Base-by-base conservation (phyloP, 441 rosid genomes). In the Kokia cookei region DNA sequence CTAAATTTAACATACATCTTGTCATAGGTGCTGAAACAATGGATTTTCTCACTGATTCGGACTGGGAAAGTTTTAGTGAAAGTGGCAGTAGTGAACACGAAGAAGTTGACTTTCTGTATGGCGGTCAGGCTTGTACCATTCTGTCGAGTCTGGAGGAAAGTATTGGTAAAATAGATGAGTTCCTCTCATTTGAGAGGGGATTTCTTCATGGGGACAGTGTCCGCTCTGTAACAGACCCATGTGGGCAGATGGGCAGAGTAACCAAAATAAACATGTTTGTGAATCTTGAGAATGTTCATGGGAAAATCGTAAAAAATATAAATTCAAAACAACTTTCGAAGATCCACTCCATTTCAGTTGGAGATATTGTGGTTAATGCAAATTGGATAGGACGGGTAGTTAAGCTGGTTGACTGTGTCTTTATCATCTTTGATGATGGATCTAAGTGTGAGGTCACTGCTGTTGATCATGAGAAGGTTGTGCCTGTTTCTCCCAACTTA, bases 321-420 rank as follows among this genome's bases (percentile, higher is more conserved):
- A 86, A 88, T 76, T 90, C 98, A 58, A 86, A 85, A 82, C 79
- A 76, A 64, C 85, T 93, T 77, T 75, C 63, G 53, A 91, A 71
- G 84, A 81, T 91, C 22, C 84, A 86, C 50, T 81, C 93, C 65
- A 79, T 93, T 75, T 91, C 91, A 13, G 84, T 65, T 27, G 93
- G 90, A 61, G 99, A 95, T 85, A 86, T 86, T 76, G 95, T 93
- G 75, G 85, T 87, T 66, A 86, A 60, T 59, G 95, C 91, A 50
- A 83, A 89, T 66, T 95, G 99, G 99, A 79, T 95, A n/a, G 99
- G 99, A 66, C 86, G 86, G 74, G 89, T 87, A n/a, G 82, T 83
- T 37, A 86, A 88, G 77, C 86, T 93, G 58, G 77, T 91, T 67
- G 98, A 95, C 75, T 64, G 78, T 54, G 87, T 95, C 74, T 79